A percentile compares a stretch with the other conserved stretches of the same genome.
These are phyloP conservation scores for Ustilago loliicola DNA, from an alignment of 1,284 basidiomycete species.

Conservation along the genomic window DNA sequence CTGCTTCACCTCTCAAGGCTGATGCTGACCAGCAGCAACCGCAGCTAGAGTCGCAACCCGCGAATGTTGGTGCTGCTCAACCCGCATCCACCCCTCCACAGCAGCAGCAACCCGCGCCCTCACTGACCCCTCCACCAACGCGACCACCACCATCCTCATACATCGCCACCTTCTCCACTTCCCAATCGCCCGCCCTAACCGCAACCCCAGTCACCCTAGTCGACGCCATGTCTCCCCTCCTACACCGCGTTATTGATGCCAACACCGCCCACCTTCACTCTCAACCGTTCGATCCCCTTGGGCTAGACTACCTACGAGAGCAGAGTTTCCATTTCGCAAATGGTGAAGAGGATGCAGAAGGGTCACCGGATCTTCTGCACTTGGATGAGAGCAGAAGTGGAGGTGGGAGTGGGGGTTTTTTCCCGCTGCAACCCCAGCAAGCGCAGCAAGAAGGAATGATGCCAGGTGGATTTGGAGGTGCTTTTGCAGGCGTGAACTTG, in stretches of 20 bases:
- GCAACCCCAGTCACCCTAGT: constrained; percentile 21
- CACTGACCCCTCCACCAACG: background rate
- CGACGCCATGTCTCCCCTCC: constrained; percentile 29
- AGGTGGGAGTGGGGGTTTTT: background rate
- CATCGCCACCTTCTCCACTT: background rate
- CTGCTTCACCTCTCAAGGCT: background rate
- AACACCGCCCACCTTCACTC: constrained; percentile 6
- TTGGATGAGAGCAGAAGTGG: background rate
- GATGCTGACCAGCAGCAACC: background rate
- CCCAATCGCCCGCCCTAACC: constrained; percentile 13
- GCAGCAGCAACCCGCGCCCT: background rate
- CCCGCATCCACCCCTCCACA: background rate
- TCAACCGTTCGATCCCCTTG: background rate
- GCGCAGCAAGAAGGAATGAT: background rate
- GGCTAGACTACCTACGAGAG: constrained; percentile 8
- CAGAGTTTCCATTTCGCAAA: constrained; percentile 11
- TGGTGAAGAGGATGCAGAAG: constrained; percentile 33
- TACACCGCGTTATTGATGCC: constrained; percentile 17
- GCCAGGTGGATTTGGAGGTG: constrained; percentile 12
- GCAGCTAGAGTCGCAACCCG: background rate
- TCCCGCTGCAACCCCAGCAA: background rate
- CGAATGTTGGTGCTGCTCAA: background rate
- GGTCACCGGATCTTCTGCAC: constrained; percentile 21
- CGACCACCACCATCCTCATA: background rate
- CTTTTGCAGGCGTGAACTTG: background rate